Evolutionary conservation across 257 asterid genomes (phyloP).

Genomic region (Paulownia fortunei): DNA sequence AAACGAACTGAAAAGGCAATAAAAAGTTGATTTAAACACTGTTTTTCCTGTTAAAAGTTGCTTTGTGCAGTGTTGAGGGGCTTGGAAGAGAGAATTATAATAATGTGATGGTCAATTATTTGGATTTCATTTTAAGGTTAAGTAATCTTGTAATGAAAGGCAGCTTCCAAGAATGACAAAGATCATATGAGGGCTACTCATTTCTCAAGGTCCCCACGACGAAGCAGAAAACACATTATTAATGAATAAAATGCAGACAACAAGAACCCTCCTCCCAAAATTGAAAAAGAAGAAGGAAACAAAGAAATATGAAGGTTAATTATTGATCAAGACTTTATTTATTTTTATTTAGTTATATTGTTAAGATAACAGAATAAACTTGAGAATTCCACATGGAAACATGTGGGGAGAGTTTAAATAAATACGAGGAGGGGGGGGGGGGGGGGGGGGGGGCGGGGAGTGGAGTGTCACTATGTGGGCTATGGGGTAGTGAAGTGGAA

Average conservation of each 20-base stretch:
- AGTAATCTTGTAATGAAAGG: slow-evolving; percentile 22
- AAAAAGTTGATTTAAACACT: not conserved
- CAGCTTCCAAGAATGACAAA: slow-evolving; percentile 56
- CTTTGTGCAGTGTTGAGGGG: not conserved
- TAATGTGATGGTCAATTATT: slow-evolving; percentile 1
- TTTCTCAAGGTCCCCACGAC: not conserved
- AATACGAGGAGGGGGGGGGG: not conserved
- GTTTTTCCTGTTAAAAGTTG: not conserved
- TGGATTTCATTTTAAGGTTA: slow-evolving; percentile 17
- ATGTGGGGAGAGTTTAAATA: slow-evolving; percentile 34
- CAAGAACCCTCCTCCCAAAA: not conserved
- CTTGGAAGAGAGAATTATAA: not conserved
- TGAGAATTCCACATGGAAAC: slow-evolving; percentile 40
- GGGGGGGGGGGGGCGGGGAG: slow-evolving; percentile 1
- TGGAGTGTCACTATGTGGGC: slow-evolving; percentile 36
- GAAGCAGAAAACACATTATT: not conserved
- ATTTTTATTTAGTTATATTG: too few relatives aligned
- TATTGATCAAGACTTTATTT: not conserved
- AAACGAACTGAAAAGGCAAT: not conserved
- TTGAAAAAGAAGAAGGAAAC: not conserved
- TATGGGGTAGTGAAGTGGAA: slow-evolving; percentile 10
- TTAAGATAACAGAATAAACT: slow-evolving; percentile 12
- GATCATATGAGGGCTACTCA: slow-evolving; percentile 43
- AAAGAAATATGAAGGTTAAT: not conserved
- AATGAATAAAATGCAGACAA: slow-evolving; percentile 11